A percentile compares a stretch with the other conserved stretches of the same genome.
These are phyloP conservation scores for Elaeagnus macrophylla DNA, from an alignment of 306 rosid species.

Conservation along the genomic window DNA sequence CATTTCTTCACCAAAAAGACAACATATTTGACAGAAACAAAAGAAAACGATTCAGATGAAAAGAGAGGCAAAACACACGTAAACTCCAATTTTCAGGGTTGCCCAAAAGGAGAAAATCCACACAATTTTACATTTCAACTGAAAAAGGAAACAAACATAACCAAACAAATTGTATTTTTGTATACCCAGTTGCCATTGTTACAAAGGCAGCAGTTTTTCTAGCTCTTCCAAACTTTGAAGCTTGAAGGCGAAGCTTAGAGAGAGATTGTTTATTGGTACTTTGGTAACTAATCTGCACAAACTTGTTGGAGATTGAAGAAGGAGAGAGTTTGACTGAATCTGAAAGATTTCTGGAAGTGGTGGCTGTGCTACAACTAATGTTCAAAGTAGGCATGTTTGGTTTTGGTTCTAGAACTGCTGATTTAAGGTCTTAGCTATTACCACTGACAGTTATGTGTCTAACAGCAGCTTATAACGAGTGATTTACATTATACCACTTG, in stretches of 20 bases:
- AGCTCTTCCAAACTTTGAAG: constrained; percentile 7
- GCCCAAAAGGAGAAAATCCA: not conserved
- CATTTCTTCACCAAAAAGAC: constrained; percentile 13
- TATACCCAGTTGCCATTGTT: constrained; percentile 45
- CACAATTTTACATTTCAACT: not conserved
- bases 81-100: not conserved
- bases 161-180: no score
- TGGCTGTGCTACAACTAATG: constrained; percentile 4
- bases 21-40: not conserved
- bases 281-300: constrained; percentile 16
- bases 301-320: constrained; percentile 1
- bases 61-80: not conserved
- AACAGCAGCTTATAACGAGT: no score
- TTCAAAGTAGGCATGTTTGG: constrained; percentile 14
- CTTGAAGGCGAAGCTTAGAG: constrained; percentile 21
- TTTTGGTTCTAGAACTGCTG: not conserved
- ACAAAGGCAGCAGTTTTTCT: constrained; percentile 17
- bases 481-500: no score
- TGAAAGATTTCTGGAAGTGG: not conserved
- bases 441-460: no score
- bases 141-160: not conserved
- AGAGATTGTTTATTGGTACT: constrained; percentile 12
- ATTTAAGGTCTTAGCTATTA: not conserved
- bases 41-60: not conserved
- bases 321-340: not conserved